These are phyloP conservation scores for Tetracladium marchalianum DNA, from an alignment of 495 filamentous ascomycete species.

Conservation along the genomic window DNA sequence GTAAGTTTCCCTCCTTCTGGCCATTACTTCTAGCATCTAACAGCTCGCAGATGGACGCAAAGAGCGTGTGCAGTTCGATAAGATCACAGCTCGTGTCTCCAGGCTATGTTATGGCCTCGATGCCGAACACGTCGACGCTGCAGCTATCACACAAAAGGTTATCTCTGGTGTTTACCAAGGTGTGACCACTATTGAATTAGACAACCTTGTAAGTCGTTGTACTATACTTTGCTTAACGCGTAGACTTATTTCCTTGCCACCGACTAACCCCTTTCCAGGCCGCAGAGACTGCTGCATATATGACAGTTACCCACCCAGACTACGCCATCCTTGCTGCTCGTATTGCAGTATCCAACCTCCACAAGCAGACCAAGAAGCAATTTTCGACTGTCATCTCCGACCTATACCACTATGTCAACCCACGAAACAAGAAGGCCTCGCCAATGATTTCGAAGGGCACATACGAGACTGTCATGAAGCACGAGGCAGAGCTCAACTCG, in stretches of 20 bases:
- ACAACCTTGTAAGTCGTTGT: conserved; percentile 71
- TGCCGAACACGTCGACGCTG: conserved; percentile 91
- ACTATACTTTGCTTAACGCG: background rate
- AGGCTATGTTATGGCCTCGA: conserved; percentile 96
- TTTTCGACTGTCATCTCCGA: conserved; percentile 90
- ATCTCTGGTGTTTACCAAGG: conserved; percentile 99
- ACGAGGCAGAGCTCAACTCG: conserved; percentile 93
- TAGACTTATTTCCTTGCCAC: conserved; percentile 3
- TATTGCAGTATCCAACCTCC: conserved; percentile 97
- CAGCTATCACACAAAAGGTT: conserved; percentile 97
- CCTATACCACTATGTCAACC: conserved; percentile 93
- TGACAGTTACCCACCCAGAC: conserved; percentile 98
- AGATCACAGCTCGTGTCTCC: conserved; percentile 97
- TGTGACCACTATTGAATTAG: conserved; percentile 89
- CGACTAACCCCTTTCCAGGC: conserved; percentile 45
- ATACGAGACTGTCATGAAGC: conserved; percentile 87
- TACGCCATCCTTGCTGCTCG: conserved; percentile 98
- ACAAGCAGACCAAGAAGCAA: conserved; percentile 99
- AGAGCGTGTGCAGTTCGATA: conserved; percentile 99
- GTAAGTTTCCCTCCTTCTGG: conserved; percentile 28
- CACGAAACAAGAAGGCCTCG: conserved; percentile 72
- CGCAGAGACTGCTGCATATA: conserved; percentile 97
- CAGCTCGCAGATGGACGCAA: conserved; percentile 78
- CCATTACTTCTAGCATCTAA: conserved; percentile 13
- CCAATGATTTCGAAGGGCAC: conserved; percentile 89